Conservation (phyloP, 2,329 filamentous ascomycete genomes). For the Cercospora nicotianae region DNA sequence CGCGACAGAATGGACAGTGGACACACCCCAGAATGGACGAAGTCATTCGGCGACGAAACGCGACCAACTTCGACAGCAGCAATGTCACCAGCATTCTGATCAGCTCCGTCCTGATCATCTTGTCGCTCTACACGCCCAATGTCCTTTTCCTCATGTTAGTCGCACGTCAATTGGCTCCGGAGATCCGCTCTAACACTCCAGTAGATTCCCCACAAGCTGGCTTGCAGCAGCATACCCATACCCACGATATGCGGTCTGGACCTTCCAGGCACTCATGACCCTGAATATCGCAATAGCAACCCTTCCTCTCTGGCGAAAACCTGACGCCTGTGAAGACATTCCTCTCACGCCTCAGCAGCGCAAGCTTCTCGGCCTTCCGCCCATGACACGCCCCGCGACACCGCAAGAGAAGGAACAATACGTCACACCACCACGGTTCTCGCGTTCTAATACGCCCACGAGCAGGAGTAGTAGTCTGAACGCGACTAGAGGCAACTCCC, state of each 20-base stretch:
- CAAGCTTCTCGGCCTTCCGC: conserved; percentile 75
- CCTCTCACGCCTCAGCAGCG: conserved; percentile 88
- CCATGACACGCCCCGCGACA: conserved; percentile 61
- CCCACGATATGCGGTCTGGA: conserved; percentile 45
- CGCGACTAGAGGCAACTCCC: conserved; percentile 51
- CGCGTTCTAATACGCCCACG: conserved; percentile 69
- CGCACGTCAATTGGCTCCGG: neutral
- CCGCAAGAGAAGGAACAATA: conserved; percentile 70
- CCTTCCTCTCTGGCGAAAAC: conserved; percentile 68
- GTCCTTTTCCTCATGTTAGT: conserved; percentile 38
- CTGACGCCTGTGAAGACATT: conserved; percentile 83
- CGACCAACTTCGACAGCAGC: conserved; percentile 73
- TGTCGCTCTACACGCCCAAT: conserved; percentile 49
- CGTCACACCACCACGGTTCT: conserved; percentile 84
- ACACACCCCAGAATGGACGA: conserved; percentile 85
- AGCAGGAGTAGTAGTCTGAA: conserved; percentile 53
- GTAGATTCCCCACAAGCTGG: conserved; percentile 24
- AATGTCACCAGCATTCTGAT: conserved; percentile 70
- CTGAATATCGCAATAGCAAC: conserved; percentile 69
- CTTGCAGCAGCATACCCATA: conserved; percentile 27
- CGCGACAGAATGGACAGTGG: conserved; percentile 63
- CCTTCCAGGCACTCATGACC: conserved; percentile 55
- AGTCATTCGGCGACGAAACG: conserved; percentile 77
- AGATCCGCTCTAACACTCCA: neutral
- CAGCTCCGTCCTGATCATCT: conserved; percentile 61